These are phyloP conservation scores for Sphenostylis stenocarpa DNA, from an alignment of 306 rosid genomes.

Conservation along the genomic window DNA sequence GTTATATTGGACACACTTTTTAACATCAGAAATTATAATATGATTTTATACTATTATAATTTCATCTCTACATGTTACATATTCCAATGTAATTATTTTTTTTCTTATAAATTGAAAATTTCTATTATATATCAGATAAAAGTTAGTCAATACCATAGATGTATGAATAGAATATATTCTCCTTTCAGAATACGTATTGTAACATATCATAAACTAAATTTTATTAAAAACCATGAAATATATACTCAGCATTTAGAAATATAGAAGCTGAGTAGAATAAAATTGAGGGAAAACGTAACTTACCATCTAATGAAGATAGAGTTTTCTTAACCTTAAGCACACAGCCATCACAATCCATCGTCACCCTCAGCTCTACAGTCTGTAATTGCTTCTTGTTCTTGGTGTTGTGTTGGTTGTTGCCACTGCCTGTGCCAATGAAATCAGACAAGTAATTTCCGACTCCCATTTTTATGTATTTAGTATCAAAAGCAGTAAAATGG, in stretches of 20 bases:
- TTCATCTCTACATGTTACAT: neutral
- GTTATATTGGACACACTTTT: too few relatives aligned
- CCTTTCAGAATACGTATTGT: too few relatives aligned
- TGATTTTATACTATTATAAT: too few relatives aligned
- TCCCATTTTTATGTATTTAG: constrained; percentile 55
- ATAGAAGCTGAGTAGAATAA: neutral
- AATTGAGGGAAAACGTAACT: neutral
- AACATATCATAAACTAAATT: neutral
- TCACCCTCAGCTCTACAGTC: constrained; percentile 81
- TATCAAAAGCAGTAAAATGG: neutral
- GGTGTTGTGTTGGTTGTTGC: constrained; percentile 35
- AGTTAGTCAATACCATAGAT: too few relatives aligned
- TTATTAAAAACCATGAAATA: neutral
- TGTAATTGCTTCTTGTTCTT: constrained; percentile 77
- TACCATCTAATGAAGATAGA: constrained; percentile 74
- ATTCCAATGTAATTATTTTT: too few relatives aligned
- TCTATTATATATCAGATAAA: too few relatives aligned
- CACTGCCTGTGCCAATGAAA: constrained; percentile 57
- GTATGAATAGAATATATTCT: too few relatives aligned
- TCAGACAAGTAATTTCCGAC: constrained; percentile 80
- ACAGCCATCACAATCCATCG: constrained; percentile 97
- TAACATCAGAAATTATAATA: too few relatives aligned
- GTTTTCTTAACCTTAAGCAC: constrained; percentile 89
- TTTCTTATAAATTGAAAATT: too few relatives aligned
- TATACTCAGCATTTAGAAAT: neutral